Base-by-base conservation (phyloP, 2,329 filamentous ascomycete genomes). In the Sarocladium brachiariae region DNA sequence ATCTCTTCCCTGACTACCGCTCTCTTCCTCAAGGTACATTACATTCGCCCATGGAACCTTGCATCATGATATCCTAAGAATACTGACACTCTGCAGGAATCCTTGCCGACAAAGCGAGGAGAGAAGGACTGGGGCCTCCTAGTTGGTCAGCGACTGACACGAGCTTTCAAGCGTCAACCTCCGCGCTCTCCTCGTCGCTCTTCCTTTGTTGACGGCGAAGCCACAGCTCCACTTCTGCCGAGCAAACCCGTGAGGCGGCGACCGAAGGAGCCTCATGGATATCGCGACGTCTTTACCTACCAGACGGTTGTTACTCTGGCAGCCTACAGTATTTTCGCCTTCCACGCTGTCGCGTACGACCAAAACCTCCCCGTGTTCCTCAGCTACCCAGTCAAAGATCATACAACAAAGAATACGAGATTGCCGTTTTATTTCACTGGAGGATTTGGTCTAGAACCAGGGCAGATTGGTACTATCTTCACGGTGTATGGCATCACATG, bases 281-380 rank as follows among this genome's bases (percentile, higher is more conserved):
- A 84, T 63, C 66, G 64, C 10, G 81, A 89, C 54, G 83, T 93
- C 6, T 84, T 95, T 58, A 85, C 82, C 0, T 74, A 73, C 1
- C 89, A 95, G 65, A 87, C 88, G 1, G 75, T 78, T 27, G 74
- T 93, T 51, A 87, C 91, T 56, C 74, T 97, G 1, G 55, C 88
- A 2, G 77, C 84, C 0, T 96, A 97, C 66, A 86, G 86, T 1
- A 74, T 93, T 47, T 75, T 97, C 16, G 87, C 89, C 0, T 76
- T 95, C 46, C 90, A 96, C 66, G 84, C 82, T 0, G 82, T 95
- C 34, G 84, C 89, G 1, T 96, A 84, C 62, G 92, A 97, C 66
- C 90, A 95, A 62, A 75, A 92, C 2, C 78, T 97, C 1, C 87
- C 90, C 2, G 89, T 96, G 1, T 95, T 95, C 65, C 78, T 96